Percentiles rank a stretch among this genome's conserved stretches.
These are phyloP conservation scores for Sporisorium sorghi DNA, from an alignment of 1,284 basidiomycete genomes.

Conservation along the genomic window DNA sequence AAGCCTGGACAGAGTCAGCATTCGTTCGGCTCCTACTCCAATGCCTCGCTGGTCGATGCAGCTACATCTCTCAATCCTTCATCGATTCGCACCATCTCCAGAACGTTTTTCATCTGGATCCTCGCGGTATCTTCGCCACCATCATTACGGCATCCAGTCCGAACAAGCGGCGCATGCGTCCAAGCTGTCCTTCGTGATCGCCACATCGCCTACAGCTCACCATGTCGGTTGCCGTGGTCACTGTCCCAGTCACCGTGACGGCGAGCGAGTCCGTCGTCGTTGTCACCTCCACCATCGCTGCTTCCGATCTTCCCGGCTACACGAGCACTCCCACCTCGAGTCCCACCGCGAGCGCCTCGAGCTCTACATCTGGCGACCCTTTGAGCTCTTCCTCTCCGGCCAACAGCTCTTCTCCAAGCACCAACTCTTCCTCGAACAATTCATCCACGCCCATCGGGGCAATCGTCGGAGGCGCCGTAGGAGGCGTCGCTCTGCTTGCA, in stretches of 20 bases:
- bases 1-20: too few relatives aligned
- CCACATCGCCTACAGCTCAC: not conserved
- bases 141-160: not conserved
- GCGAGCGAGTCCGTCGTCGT: slow-evolving; percentile 35
- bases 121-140: not conserved
- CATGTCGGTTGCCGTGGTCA: slow-evolving; percentile 29
- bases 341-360: slow-evolving; percentile 1
- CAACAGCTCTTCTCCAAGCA: not conserved
- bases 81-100: too few relatives aligned
- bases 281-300: slow-evolving; percentile 33
- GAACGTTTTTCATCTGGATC: not conserved
- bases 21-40: not conserved
- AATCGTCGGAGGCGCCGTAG: slow-evolving; percentile 34
- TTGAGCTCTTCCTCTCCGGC: slow-evolving; percentile 12
- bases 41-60: not conserved
- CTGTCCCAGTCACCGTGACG: slow-evolving; percentile 25
- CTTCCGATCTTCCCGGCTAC: slow-evolving; percentile 18
- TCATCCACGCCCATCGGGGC: slow-evolving; percentile 23
- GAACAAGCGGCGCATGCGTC: not conserved
- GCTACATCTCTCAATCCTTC: not conserved
- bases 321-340: slow-evolving; percentile 7
- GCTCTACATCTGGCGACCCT: slow-evolving; percentile 4
- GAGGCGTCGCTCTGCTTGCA: slow-evolving; percentile 25
- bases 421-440: slow-evolving; percentile 10
- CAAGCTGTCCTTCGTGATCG: not conserved